Conservation (phyloP, 352 stramenopile species). For the Phytophthora pluvialis region DNA sequence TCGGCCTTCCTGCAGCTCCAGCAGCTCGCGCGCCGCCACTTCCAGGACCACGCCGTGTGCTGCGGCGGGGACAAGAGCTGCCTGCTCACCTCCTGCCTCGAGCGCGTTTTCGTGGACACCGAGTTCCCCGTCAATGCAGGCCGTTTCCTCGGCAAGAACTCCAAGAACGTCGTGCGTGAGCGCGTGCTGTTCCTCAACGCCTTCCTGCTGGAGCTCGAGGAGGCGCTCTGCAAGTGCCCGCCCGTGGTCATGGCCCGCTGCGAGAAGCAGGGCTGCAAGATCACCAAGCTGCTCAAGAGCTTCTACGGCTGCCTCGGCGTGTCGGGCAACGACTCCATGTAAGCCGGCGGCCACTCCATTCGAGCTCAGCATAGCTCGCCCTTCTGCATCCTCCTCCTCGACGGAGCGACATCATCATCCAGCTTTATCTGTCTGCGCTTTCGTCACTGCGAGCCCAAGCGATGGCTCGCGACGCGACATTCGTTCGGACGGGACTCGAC, state of each 20-base stretch:
- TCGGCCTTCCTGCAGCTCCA: constrained; percentile 88
- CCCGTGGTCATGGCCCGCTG: constrained; percentile 74
- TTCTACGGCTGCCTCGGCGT: constrained; percentile 79
- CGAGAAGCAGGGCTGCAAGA: constrained; percentile 83
- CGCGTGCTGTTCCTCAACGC: constrained; percentile 84
- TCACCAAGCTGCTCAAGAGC: constrained; percentile 87
- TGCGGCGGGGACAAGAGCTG: constrained; percentile 73
- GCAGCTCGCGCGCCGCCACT: constrained; percentile 69
- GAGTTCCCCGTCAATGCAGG: constrained; percentile 79
- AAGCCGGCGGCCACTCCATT: constrained; percentile 16
- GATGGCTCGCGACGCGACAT: constrained; percentile 15
- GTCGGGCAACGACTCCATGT: constrained; percentile 52
- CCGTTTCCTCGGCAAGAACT: constrained; percentile 83
- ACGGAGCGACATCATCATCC: constrained; percentile 1
- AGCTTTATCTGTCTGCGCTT: constrained; percentile 29
- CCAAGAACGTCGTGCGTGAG: constrained; percentile 75
- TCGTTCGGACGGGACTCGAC: constrained; percentile 1
- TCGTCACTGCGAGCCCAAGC: constrained; percentile 11
- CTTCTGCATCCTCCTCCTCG: background rate
- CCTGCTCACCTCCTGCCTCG: constrained; percentile 71
- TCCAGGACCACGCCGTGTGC: constrained; percentile 67
- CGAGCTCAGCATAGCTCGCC: background rate
- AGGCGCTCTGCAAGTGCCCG: constrained; percentile 80
- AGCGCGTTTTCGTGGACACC: constrained; percentile 70
- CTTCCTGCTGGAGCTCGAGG: constrained; percentile 79